Evolutionary conservation across 768 basidiomycete genomes (phyloP), one percentile per base, ranked within the genome.

Genomic region (Trametes maxima): DNA sequence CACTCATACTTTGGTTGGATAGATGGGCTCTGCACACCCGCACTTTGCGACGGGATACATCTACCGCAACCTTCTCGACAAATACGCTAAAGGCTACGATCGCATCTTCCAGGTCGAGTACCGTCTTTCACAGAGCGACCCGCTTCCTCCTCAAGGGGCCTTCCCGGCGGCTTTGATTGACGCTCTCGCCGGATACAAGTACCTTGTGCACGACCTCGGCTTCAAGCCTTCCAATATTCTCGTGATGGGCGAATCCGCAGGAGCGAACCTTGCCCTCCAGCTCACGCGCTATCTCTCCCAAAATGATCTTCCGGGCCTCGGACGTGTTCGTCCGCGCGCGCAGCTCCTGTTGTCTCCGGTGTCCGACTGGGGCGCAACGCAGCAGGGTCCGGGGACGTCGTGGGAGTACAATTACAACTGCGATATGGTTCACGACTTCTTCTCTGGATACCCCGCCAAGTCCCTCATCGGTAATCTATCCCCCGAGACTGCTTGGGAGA

Each of bases 81-180:
- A 65, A 25, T 44, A 63, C 19, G 51, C 22, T 25, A 19, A 17
- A 1, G 39, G 37, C 5, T 37, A 60, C 47, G 47, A 33, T 7
- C 64, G 64, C 35, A 54, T 61, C 35, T 73, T 79, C 65, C 72
- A 72, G 12, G 57, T 82, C 63, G 84, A 84, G 59, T 86, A 85
- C 65, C 79, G 84, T 0, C 74, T 83, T 67, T 6, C 70, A 66
- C 52, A 54, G 16, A 59, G 59, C 24, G 50, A 56, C 22, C 75
- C 80, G 8, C 70, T 74, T 46, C 52, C 62, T 5, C 22, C 67
- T 6, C 57, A 65, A 3, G 73, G 80, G n/a, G 71, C 82, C 0
- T 86, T 84, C 69, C 85, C 85, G 0, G 79, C 82, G 0, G 79
- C 81, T 0, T 72, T 86, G 4, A 61, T 85, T 28, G 85, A 86